Conservation (phyloP, 2,329 filamentous ascomycete species). For the Anisogramma anomala region DNA sequence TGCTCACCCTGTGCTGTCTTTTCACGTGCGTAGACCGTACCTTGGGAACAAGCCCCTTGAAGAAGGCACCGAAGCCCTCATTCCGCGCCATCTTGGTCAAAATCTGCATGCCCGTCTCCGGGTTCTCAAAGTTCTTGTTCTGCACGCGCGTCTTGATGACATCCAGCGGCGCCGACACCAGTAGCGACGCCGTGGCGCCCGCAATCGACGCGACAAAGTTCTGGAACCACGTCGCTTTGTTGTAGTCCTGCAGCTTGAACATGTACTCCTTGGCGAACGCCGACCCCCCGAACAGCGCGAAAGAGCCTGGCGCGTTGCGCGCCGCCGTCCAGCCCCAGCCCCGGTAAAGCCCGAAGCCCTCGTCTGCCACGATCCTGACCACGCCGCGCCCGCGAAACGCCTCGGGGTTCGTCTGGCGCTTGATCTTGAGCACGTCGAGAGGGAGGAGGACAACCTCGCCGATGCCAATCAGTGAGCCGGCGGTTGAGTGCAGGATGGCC, state of each 20-base stretch:
- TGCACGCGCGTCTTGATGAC: slow-evolving; percentile 98
- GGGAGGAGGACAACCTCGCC: slow-evolving; percentile 93
- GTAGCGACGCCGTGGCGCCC: slow-evolving; percentile 84
- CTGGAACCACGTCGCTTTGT: slow-evolving; percentile 84
- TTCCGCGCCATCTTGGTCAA: slow-evolving; percentile 85
- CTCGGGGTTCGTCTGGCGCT: slow-evolving; percentile 97
- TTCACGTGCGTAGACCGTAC: slow-evolving; percentile 26
- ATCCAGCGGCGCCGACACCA: slow-evolving; percentile 92
- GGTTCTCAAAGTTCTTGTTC: slow-evolving; percentile 97
- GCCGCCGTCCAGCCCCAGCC: slow-evolving; percentile 97
- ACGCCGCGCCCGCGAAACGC: slow-evolving; percentile 91
- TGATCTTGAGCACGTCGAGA: slow-evolving; percentile 97
- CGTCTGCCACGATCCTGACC: slow-evolving; percentile 78
- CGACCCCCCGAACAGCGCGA: slow-evolving; percentile 93
- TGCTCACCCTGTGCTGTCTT: background rate
- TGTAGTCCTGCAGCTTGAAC: slow-evolving; percentile 85
- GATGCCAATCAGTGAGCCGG: slow-evolving; percentile 90
- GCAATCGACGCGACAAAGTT: slow-evolving; percentile 96
- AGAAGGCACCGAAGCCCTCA: slow-evolving; percentile 79
- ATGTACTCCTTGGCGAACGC: slow-evolving; percentile 97
- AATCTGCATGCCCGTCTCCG: slow-evolving; percentile 86
- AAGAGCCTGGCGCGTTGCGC: slow-evolving; percentile 91
- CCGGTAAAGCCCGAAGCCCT: slow-evolving; percentile 90
- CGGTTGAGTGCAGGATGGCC: slow-evolving; percentile 94
- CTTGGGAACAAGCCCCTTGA: slow-evolving; percentile 96